Percentiles rank a stretch among this genome's conserved stretches.
Evolutionary conservation across 768 basidiomycete genomes (phyloP).

Genomic region (Termitomyces sp.): DNA sequence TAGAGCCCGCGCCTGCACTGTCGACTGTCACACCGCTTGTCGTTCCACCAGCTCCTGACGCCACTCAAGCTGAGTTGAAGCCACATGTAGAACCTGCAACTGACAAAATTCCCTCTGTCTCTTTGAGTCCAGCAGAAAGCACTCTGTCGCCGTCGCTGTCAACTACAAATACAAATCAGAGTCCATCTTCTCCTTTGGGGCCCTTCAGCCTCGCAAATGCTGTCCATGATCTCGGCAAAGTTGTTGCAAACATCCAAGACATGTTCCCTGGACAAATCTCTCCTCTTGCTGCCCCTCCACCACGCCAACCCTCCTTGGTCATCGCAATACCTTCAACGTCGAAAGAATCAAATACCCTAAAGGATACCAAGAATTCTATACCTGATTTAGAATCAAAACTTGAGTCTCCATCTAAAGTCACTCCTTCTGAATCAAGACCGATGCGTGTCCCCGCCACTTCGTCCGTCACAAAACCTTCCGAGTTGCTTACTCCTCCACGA

Average conservation of each 20-base stretch:
- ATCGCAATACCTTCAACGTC: neutral
- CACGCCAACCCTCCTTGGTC: constrained; percentile 10
- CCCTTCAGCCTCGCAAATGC: constrained; percentile 16
- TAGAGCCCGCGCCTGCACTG: neutral
- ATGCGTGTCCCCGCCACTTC: neutral
- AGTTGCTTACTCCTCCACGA: neutral
- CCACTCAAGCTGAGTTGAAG: no score
- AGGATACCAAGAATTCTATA: constrained; percentile 7
- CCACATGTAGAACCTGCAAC: neutral
- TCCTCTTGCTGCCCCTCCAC: constrained; percentile 9
- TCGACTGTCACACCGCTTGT: neutral
- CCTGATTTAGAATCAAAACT: constrained; percentile 1
- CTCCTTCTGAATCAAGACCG: neutral
- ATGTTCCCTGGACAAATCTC: constrained; percentile 18
- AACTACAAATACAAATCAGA: neutral
- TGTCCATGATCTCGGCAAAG: constrained; percentile 14
- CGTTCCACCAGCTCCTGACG: neutral
- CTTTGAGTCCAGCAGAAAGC: neutral
- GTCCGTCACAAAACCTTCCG: neutral
- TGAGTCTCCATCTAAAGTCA: neutral
- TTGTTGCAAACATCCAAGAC: constrained; percentile 16
- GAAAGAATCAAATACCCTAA: neutral
- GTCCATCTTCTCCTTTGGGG: constrained; percentile 12
- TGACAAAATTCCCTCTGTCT: neutral
- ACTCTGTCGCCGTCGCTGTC: no score